phyloP scores from a whole-genome alignment of 2,329 filamentous ascomycete genomes.

The Sclerotinia borealis region DNA sequence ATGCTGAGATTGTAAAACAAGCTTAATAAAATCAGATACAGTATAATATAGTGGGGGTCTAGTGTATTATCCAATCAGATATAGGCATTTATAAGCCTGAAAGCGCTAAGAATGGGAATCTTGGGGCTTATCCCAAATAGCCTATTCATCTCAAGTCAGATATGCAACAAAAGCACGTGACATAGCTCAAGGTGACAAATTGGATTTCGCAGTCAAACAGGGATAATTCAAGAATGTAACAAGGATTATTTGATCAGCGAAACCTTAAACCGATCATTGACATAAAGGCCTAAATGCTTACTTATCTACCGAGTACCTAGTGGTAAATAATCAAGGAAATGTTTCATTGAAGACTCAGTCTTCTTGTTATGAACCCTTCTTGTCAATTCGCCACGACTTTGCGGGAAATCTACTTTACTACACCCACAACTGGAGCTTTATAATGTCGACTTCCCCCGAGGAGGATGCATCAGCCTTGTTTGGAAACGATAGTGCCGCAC shows the following conservation, averaged over 20 bases:
- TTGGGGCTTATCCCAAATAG: neutral
- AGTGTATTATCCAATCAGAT: neutral
- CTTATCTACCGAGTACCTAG: neutral
- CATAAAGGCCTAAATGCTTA: neutral
- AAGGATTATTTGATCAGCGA: neutral
- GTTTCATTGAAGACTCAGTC: neutral
- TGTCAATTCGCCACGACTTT: neutral
- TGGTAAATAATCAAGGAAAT: neutral
- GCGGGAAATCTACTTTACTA: neutral
- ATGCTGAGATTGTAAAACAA: too few species aligned
- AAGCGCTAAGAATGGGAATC: neutral
- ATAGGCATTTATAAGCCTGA: neutral
- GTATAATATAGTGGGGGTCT: neutral
- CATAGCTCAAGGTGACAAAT: neutral
- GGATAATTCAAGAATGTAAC: neutral
- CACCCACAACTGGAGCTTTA: neutral
- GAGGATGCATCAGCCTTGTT: neutral
- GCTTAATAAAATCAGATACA: neutral
- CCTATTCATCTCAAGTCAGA: conserved; percentile 3
- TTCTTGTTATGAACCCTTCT: neutral
- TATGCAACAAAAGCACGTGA: conserved; percentile 1
- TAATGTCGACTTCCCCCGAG: conserved; percentile 7
- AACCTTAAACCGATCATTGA: neutral
- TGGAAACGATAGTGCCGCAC: neutral
- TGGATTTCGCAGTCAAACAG: neutral